Base-by-base conservation (phyloP, 345 rosid species). In the Aurinia saxatilis region DNA sequence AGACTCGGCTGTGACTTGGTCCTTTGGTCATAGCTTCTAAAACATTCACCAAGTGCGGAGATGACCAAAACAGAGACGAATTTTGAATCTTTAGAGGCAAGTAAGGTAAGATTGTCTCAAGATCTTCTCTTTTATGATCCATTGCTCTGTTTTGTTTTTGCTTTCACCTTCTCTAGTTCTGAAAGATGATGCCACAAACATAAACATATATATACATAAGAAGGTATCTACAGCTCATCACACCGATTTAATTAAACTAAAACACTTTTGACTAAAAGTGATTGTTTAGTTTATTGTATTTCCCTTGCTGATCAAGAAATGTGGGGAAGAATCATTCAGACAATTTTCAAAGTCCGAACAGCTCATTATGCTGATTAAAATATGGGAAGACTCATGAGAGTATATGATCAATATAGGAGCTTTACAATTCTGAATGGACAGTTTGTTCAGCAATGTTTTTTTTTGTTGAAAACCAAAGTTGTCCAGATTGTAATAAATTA, bases 51-150 rank as follows among this genome's bases (percentile, higher is more conserved):
- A 77, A 71, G 33, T 67, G 74, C 4, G 80, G 57, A 2, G 85
- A 70, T 5, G 84, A 84, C 98, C 96, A 88, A 41, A 67, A 80
- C 53, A 86, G 72, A 40, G 60, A 51, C 2, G 85, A 77, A 3
- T 83, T 77, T 30, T 81, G 72, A 14, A 72, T 41, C 40, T 37
- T 16, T 59, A 81, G 39, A 0, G 95, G 90, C 48, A 91, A 73
- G 63, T 60, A 84, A 0, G 78, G 70, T 41, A 81, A 58, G 0
- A 88, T 79, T 5, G 88, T 83, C 49, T 71, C 52, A 75, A 82
- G 70, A 42, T 80, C 87, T 65, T 81, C 85, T 30, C 78, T 74
- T 10, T 27, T 58, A 68, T n/a, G n/a, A n/a, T 84, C 90, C 95
- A 74, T 85, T 25, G 30, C 42, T 57, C 16, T 17, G 41, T 35